Evolutionary conservation across 2,329 filamentous ascomycete species (phyloP), one percentile per base, ranked within the genome.

Genomic region (Blumeriella jaapii): DNA sequence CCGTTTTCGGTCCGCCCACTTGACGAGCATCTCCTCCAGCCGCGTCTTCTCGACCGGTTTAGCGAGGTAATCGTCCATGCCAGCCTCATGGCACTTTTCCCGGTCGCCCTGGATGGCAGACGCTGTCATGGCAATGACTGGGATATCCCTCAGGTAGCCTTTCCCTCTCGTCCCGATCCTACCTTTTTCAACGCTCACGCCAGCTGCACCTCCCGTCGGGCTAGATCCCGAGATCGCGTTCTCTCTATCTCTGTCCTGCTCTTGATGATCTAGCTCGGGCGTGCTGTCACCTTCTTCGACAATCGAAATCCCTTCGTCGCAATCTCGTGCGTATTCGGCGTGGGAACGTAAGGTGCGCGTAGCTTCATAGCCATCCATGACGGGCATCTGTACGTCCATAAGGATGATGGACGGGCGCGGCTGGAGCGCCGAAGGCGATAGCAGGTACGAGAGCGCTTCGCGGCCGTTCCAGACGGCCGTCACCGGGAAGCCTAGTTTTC

Each of bases 351-450:
- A 64, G 25, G 54, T 56, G 4, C 57, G 55, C 12, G 66, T 71
- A 0, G 64, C 58, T 37, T 65, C 60, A 12, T 67, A 50, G 0
- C 65, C 64, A 41, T 71, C 61, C 55, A 72, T 65, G 5, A 70
- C 59, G 0, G 68, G 69, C 68, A 72, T 72, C 41, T 64, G 63
- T 2, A 71, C 60, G 41, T 72, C 68, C 60, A 64, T 53, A 2
- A 53, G 34, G 4, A 52, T 48, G 8, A 52, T 46, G 12, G 38
- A 27, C 9, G 48, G 47, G 11, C 40, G 29, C 3, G 48, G 48
- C 25, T 44, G 39, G 3, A 34, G 15, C 10, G 40, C 7, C 2
- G 39, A 42, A 12, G 47, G 39, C 6, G 29, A 36, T 2, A 42
- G 42, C 13, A 47, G 38, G 34, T 50, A 52, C 5, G 40, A 36